phyloP scores from a whole-genome alignment of 1,284 basidiomycete genomes.

The Cystobasidiaceae sp. region DNA sequence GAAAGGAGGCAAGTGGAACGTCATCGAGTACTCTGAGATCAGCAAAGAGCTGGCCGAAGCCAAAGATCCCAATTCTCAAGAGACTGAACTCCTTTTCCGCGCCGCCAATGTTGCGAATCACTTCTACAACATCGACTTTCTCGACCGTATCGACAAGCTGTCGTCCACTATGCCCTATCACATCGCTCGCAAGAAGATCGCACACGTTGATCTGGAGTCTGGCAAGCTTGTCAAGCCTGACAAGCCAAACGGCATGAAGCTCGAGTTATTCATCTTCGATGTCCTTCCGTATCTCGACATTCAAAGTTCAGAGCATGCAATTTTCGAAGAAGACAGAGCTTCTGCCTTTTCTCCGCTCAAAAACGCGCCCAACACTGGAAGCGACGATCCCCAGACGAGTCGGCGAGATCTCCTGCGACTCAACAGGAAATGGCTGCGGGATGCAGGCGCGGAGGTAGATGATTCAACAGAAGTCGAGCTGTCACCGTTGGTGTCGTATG shows the following conservation, averaged over 20 bases:
- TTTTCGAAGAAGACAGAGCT: conserved; percentile 78
- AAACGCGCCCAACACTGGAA: conserved; percentile 89
- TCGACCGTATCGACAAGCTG: conserved; percentile 72
- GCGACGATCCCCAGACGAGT: conserved; percentile 88
- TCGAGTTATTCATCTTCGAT: conserved; percentile 98
- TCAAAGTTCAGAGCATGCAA: conserved; percentile 57
- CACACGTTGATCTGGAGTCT: conserved; percentile 65
- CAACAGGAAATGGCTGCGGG: conserved; percentile 75
- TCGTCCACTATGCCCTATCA: conserved; percentile 91
- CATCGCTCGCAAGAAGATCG: conserved; percentile 97
- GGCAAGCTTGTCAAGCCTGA: conserved; percentile 67
- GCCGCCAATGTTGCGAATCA: conserved; percentile 98
- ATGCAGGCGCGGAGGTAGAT: conserved; percentile 61
- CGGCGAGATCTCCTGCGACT: conserved; percentile 84
- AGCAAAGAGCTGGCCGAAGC: conserved; percentile 76
- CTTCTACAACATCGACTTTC: conserved; percentile 87
- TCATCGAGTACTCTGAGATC: conserved; percentile 98
- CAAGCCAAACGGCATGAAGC: conserved; percentile 97
- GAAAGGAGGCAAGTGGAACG: conserved; percentile 73
- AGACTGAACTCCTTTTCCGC: conserved; percentile 77
- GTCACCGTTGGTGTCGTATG: conserved; percentile 80
- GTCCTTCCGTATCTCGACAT: conserved; percentile 85
- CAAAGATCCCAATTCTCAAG: conserved; percentile 54
- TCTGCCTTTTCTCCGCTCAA: conserved; percentile 97
- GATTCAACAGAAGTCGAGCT: conserved; percentile 79